These are phyloP conservation scores for Solanum neorickii DNA, from an alignment of 257 asterid genomes.

Conservation along the genomic window DNA sequence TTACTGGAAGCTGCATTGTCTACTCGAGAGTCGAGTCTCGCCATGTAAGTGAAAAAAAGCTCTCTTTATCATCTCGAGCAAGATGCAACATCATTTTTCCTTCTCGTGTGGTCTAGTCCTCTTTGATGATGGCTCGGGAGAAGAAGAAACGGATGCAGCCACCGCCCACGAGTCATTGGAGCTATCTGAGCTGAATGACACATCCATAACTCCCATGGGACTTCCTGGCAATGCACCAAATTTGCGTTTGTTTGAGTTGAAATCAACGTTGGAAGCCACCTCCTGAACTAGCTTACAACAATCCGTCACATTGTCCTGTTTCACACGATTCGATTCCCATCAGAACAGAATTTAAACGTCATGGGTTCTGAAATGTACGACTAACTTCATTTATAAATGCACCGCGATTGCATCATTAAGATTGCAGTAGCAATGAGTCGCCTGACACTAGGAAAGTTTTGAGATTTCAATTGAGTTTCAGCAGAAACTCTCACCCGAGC, in stretches of 20 bases:
- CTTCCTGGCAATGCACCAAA: constrained; percentile 41
- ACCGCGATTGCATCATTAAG: not conserved
- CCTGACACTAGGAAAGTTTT: not conserved
- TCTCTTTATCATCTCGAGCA: not conserved
- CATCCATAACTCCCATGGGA: constrained; percentile 61
- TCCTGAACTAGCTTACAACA: constrained; percentile 48
- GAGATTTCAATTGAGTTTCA: not conserved
- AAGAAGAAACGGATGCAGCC: constrained; percentile 36
- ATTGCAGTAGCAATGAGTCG: not conserved
- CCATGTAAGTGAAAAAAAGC: not conserved
- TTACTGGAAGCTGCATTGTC: not conserved
- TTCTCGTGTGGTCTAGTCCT: constrained; percentile 11
- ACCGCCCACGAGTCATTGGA: constrained; percentile 39
- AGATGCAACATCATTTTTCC: not conserved
- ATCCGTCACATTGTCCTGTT: constrained; percentile 55
- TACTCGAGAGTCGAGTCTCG: not conserved
- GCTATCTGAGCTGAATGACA: constrained; percentile 41
- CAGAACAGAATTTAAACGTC: not conserved
- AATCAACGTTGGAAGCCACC: constrained; percentile 23
- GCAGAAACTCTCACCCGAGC: not conserved
- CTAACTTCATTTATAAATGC: not conserved
- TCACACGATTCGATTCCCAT: not conserved
- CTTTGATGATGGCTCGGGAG: constrained; percentile 61
- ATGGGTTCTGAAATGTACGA: not conserved
- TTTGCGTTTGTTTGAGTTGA: constrained; percentile 39